These are phyloP conservation scores for Eutrema salsugineum DNA, from an alignment of 441 rosid species.

Conservation along the genomic window DNA sequence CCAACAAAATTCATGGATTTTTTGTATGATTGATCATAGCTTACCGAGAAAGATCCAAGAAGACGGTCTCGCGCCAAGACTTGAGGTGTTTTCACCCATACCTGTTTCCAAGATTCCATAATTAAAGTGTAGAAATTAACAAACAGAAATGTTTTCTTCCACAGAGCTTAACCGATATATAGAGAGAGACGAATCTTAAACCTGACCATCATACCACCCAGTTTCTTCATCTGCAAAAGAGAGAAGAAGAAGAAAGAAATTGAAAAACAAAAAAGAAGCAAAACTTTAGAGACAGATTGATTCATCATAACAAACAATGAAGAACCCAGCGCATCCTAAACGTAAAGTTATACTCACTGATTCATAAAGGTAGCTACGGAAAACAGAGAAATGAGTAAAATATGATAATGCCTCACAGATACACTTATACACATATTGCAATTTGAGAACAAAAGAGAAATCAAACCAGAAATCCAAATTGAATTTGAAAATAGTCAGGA, in stretches of 20 bases:
- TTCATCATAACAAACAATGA: not conserved
- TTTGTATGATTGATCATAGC: constrained; percentile 9
- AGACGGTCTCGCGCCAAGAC: constrained; percentile 89
- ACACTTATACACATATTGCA: too few relatives aligned
- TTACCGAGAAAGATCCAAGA: constrained; percentile 83
- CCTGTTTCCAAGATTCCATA: constrained; percentile 36
- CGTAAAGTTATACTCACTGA: not conserved
- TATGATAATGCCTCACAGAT: too few relatives aligned
- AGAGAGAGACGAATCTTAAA: constrained; percentile 19
- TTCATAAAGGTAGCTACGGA: not conserved
- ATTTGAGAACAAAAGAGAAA: not conserved
- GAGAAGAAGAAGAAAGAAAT: not conserved
- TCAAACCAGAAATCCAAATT: not conserved
- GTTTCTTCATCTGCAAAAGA: constrained; percentile 87
- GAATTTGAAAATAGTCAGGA: not conserved
- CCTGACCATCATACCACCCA: constrained; percentile 99
- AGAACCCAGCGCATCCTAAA: not conserved
- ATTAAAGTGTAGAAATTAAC: not conserved
- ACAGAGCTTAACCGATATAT: not conserved
- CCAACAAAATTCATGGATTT: not conserved
- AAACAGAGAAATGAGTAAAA: not conserved
- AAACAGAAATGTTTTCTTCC: not conserved
- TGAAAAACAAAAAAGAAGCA: not conserved
- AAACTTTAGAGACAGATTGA: not conserved
- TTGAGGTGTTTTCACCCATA: constrained; percentile 95